These are phyloP conservation scores for Hypomyces perniciosus DNA, from an alignment of 2,329 filamentous ascomycete species.

Conservation along the genomic window DNA sequence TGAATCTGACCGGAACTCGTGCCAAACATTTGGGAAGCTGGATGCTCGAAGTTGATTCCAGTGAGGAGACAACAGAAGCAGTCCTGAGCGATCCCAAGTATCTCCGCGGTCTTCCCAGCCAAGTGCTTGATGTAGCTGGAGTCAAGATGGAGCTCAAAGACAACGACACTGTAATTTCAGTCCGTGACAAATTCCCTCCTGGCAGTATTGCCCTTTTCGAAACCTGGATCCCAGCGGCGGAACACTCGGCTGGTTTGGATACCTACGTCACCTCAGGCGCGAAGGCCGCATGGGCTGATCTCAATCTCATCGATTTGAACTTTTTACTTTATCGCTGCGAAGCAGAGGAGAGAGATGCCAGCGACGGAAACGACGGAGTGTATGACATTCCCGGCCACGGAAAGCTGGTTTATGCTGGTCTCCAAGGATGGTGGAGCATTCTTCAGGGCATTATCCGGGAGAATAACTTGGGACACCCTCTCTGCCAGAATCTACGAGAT, in stretches of 20 bases:
- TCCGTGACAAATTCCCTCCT: conserved; percentile 79
- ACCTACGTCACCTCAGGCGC: conserved; percentile 79
- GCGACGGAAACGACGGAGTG: conserved; percentile 73
- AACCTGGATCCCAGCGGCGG: conserved; percentile 86
- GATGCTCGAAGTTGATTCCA: conserved; percentile 84
- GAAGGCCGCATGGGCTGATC: conserved; percentile 67
- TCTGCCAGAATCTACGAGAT: conserved; percentile 87
- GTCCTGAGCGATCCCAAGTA: conserved; percentile 63
- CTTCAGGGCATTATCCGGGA: conserved; percentile 76
- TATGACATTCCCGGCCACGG: conserved; percentile 83
- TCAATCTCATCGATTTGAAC: conserved; percentile 80
- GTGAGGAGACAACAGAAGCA: conserved; percentile 59
- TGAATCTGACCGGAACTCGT: conserved; percentile 76
- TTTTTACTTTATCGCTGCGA: conserved; percentile 88
- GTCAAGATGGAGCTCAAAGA: conserved; percentile 66
- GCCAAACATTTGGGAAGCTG: conserved; percentile 84
- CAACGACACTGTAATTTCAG: conserved; percentile 70
- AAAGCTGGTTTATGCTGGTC: conserved; percentile 82
- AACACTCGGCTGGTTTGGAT: conserved; percentile 78
- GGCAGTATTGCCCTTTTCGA: conserved; percentile 94
- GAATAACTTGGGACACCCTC: conserved; percentile 86
- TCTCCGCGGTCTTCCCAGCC: conserved; percentile 78
- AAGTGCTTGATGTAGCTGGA: conserved; percentile 66
- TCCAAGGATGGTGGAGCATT: conserved; percentile 99
- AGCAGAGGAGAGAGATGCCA: conserved; percentile 76